Evolutionary conservation across 75 land plant species (phyloP).

Genomic region (Sequoiadendron giganteum): DNA sequence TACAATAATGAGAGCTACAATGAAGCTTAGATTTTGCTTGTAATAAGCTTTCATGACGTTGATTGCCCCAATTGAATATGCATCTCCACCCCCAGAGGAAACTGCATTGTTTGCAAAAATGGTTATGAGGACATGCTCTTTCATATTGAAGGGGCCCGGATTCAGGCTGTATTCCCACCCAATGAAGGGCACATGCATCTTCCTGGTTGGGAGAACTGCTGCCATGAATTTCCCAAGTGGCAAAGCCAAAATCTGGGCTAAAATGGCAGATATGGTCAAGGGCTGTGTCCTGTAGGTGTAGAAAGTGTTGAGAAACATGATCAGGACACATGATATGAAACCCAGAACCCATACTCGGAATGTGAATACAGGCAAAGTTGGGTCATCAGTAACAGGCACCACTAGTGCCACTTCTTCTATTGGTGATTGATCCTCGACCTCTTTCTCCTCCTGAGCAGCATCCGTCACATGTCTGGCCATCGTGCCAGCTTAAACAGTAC

Average conservation of each 20-base stretch:
- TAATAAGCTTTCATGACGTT: slow-evolving; percentile 84
- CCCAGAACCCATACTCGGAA: slow-evolving; percentile 56
- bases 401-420: slow-evolving; percentile 66
- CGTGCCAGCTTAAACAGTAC: neutral
- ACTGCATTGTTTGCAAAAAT: slow-evolving; percentile 73
- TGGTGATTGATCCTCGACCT: slow-evolving; percentile 36
- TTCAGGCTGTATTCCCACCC: slow-evolving; percentile 60
- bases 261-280: slow-evolving; percentile 41
- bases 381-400: slow-evolving; percentile 51
- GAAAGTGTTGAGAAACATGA: slow-evolving; percentile 59
- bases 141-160: slow-evolving; percentile 85
- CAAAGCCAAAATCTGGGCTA: slow-evolving; percentile 44
- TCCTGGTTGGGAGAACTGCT: slow-evolving; percentile 38
- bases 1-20: slow-evolving; percentile 55
- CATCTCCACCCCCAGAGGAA: slow-evolving; percentile 57
- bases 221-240: slow-evolving; percentile 60
- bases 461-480: neutral
- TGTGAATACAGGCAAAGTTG: slow-evolving; percentile 49
- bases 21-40: slow-evolving; percentile 58
- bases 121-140: slow-evolving; percentile 90
- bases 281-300: slow-evolving; percentile 56
- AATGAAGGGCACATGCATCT: slow-evolving; percentile 17
- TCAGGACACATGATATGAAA: slow-evolving; percentile 30
- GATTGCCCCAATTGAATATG: slow-evolving; percentile 69
- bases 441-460: slow-evolving; percentile 9